Base-by-base conservation (phyloP, 208 protist genomes). In the Acanthamoeba castellanii region DNA sequence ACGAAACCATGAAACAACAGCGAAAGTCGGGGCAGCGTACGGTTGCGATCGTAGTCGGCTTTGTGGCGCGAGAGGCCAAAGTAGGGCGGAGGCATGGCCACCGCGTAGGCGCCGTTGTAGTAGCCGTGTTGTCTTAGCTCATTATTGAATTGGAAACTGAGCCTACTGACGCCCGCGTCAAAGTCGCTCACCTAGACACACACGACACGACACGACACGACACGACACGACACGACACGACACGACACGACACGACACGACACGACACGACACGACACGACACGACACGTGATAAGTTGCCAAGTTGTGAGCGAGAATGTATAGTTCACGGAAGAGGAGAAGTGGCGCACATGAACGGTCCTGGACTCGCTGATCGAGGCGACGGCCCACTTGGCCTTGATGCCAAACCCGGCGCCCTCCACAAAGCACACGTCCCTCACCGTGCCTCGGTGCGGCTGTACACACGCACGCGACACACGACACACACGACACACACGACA, bases 21-120 rank as follows among this genome's bases (percentile, higher is more conserved):
- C 50, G 50, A 30, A 0, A 42, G 32, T 8, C 68, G 9, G 25
- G 14, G 22, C 8, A 16, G 11, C 42, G 42, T 57, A 84, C 76
- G 34, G 76, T 84, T 84, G 42, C 4, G 20, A 20, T 84, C 45
- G 32, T 84, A 84, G 45, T 45, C n/a, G 76, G 5, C 8, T 27
- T 84, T 84, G 45, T 84, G 22, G 42, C 76, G 76, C 34, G 76
- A 50, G 3, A 84, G 32, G 76, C 76, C 76, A 37, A 84, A 84
- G 32, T 84, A 84, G 18, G 76, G 76, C 11, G 76, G 76, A 1
- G 76, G 76, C 42, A 84, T 30, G 14, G 76, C 76, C 76, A 84
- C 76, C 9, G 76, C 57, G 45, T 32, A 84, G 42, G 18, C 32
- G 11, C 76, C 76, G 37, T 5, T 11, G 45, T 32, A 84, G 34